phyloP scores from a whole-genome alignment of 208 protist species.

The Spongospora subterranea region DNA sequence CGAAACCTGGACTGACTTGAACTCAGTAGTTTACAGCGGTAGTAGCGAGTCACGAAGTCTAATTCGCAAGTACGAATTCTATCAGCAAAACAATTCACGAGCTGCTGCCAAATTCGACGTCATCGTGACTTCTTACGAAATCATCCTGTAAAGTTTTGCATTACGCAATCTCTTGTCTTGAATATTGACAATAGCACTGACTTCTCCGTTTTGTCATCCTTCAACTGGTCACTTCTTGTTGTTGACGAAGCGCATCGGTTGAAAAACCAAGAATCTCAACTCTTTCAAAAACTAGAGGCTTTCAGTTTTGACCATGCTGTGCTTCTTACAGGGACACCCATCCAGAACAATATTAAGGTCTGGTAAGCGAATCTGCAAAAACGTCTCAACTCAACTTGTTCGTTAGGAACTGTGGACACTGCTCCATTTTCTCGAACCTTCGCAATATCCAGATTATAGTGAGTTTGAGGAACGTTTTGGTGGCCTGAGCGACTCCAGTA shows the following conservation, averaged over 20 bases:
- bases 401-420: slow-evolving; percentile 96
- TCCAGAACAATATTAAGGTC: slow-evolving; percentile 90
- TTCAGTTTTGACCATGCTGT: slow-evolving; percentile 67
- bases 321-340: slow-evolving; percentile 94
- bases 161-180: slow-evolving; percentile 57
- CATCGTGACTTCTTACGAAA: slow-evolving; percentile 85
- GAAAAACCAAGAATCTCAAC: slow-evolving; percentile 80
- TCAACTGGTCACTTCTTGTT: slow-evolving; percentile 78
- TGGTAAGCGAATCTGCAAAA: background rate
- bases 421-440: slow-evolving; percentile 94
- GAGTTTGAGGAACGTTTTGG: slow-evolving; percentile 82
- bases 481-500: background rate
- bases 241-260: slow-evolving; percentile 88
- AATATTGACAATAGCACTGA: slow-evolving; percentile 76
- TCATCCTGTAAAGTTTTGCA: too few species aligned
- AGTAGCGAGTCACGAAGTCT: slow-evolving; percentile 67
- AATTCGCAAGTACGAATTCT: slow-evolving; percentile 27
- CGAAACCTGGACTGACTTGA: too few species aligned
- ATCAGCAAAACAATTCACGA: slow-evolving; percentile 4
- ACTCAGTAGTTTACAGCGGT: slow-evolving; percentile 77
- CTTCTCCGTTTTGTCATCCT: slow-evolving; percentile 60
- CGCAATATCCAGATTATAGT: slow-evolving; percentile 85
- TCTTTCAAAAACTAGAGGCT: slow-evolving; percentile 69
- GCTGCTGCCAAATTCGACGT: slow-evolving; percentile 77
- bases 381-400: background rate